Evolutionary conservation across 306 rosid genomes (phyloP).

Genomic region (Neltuma alba): DNA sequence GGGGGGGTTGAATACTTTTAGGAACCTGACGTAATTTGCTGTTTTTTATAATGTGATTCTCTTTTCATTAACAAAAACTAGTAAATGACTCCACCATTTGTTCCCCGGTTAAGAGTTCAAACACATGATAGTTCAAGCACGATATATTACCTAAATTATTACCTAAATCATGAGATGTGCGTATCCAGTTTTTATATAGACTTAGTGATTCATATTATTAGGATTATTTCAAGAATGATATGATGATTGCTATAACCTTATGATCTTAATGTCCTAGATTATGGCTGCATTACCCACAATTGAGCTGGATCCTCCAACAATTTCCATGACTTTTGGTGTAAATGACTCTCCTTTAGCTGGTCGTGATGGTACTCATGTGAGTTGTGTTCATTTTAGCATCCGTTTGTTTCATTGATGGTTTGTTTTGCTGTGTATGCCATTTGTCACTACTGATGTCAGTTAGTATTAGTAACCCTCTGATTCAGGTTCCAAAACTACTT

Average conservation of each 20-base stretch:
- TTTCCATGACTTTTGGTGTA: conserved; percentile 99
- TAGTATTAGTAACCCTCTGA: background rate
- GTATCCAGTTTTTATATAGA: conserved; percentile 10
- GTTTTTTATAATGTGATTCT: too few species aligned
- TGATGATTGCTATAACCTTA: conserved; percentile 24
- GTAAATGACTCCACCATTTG: conserved; percentile 13
- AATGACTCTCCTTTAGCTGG: conserved; percentile 98
- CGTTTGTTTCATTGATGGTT: conserved; percentile 19
- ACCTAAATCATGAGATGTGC: conserved; percentile 15
- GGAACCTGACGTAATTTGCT: too few species aligned
- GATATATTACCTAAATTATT: too few species aligned
- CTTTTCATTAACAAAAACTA: background rate
- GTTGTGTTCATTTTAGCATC: conserved; percentile 44
- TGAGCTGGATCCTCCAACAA: conserved; percentile 97
- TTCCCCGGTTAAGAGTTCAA: conserved; percentile 20
- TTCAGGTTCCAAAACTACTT: background rate
- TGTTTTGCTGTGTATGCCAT: background rate
- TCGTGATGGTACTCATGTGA: conserved; percentile 96
- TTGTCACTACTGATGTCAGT: background rate
- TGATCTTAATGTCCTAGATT: conserved; percentile 51
- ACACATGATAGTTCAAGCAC: too few species aligned
- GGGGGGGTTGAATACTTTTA: too few species aligned
- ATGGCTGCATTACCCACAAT: conserved; percentile 81
- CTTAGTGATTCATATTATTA: background rate
- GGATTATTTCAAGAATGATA: background rate